phyloP scores from a whole-genome alignment of 306 rosid species.

The Acacia crassicarpa region DNA sequence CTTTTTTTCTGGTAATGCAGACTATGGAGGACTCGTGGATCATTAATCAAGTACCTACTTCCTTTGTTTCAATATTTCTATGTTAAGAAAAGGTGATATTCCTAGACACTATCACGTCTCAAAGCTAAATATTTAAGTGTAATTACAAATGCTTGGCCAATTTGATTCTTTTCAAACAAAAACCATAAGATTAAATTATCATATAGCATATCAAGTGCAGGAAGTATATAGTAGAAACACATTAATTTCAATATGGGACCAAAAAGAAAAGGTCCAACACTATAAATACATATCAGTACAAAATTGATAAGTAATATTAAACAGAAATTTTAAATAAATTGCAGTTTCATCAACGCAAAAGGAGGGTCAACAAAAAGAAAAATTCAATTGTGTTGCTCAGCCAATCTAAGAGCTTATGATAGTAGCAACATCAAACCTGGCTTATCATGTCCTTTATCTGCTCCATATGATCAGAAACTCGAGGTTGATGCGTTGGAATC shows the following conservation, averaged over 20 bases:
- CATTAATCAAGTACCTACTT: neutral
- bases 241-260: neutral
- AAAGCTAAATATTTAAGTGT: neutral
- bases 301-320: neutral
- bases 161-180: neutral
- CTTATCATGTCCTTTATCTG: constrained; percentile 81
- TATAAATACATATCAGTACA: neutral
- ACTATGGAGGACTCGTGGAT: neutral
- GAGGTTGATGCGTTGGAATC: constrained; percentile 79
- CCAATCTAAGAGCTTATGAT: neutral
- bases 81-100: neutral
- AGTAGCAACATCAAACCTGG: constrained; percentile 52
- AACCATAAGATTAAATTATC: constrained; percentile 1
- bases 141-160: neutral
- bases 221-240: constrained; percentile 14
- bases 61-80: neutral
- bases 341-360: neutral
- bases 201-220: neutral
- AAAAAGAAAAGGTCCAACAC: neutral
- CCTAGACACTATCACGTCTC: neutral
- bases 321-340: constrained; percentile 12
- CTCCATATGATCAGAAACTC: constrained; percentile 87
- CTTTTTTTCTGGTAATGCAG: neutral
- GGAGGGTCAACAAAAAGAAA: neutral
- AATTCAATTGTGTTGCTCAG: neutral